Evolutionary conservation across 495 filamentous ascomycete species (phyloP).

Genomic region (Annulohypoxylon maeteangense): DNA sequence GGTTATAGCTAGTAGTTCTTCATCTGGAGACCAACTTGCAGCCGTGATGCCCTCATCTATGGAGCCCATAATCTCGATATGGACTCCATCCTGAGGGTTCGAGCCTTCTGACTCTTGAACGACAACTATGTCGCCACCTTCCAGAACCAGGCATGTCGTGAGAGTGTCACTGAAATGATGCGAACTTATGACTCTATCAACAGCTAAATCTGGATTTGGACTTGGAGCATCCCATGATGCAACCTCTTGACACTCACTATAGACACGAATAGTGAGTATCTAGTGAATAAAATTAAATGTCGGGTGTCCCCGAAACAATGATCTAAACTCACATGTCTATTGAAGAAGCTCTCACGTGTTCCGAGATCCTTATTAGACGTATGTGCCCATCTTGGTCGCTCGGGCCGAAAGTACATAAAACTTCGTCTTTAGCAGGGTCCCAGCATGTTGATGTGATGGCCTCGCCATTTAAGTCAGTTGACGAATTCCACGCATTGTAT

Average conservation of each 20-base stretch:
- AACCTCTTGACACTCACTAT: conserved; percentile 61
- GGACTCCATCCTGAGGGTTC: conserved; percentile 50
- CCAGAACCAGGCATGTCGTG: conserved; percentile 83
- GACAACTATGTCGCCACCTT: conserved; percentile 88
- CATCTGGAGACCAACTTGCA: conserved; percentile 94
- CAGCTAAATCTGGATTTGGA: conserved; percentile 72
- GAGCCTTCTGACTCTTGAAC: conserved; percentile 79
- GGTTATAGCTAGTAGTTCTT: conserved; percentile 84
- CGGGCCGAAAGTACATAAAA: conserved; percentile 81
- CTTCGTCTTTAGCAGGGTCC: conserved; percentile 75
- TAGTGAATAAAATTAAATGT: conserved; percentile 28
- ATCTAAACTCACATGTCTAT: conserved; percentile 57
- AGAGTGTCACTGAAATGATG: conserved; percentile 85
- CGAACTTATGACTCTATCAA: conserved; percentile 77
- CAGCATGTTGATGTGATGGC: conserved; percentile 76
- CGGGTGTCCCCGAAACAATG: conserved; percentile 27
- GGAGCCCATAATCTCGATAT: conserved; percentile 93
- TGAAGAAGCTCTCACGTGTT: conserved; percentile 49
- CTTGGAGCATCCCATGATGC: conserved; percentile 88
- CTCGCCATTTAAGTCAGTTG: conserved; percentile 49
- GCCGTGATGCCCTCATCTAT: conserved; percentile 90
- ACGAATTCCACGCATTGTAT: conserved; percentile 66
- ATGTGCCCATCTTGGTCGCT: conserved; percentile 69
- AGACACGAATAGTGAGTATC: not conserved
- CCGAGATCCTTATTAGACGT: conserved; percentile 69